phyloP scores from a whole-genome alignment of 2,329 filamentous ascomycete genomes.

The Diaporthe destruens region DNA sequence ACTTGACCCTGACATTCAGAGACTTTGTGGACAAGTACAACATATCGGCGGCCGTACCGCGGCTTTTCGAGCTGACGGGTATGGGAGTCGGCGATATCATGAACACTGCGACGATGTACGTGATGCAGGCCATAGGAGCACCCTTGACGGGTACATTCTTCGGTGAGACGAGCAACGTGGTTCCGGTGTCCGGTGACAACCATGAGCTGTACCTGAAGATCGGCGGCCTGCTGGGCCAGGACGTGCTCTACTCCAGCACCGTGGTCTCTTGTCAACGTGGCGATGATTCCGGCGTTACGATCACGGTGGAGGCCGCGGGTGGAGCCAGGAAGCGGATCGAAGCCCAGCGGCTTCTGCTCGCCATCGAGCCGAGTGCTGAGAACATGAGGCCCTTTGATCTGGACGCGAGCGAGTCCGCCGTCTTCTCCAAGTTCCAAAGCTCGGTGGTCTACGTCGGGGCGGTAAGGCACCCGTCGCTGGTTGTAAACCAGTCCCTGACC shows the following conservation, averaged over 20 bases:
- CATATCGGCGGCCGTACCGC: slow-evolving; percentile 11
- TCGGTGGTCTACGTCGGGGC: slow-evolving; percentile 51
- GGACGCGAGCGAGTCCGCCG: slow-evolving; percentile 46
- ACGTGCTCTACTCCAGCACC: slow-evolving; percentile 46
- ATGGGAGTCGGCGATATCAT: slow-evolving; percentile 7
- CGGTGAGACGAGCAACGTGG: slow-evolving; percentile 1
- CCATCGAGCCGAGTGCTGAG: slow-evolving; percentile 52
- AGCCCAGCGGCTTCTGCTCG: slow-evolving; percentile 53
- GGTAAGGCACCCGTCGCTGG: slow-evolving; percentile 40
- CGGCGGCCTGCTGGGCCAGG: slow-evolving; percentile 13
- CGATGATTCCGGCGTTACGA: slow-evolving; percentile 19
- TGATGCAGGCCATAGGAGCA: slow-evolving; percentile 7
- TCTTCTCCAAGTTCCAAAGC: slow-evolving; percentile 52
- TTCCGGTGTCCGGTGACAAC: slow-evolving; percentile 5
- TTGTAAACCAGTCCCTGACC: slow-evolving; percentile 44
- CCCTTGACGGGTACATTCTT: not conserved
- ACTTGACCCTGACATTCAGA: slow-evolving; percentile 6
- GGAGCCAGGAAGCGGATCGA: slow-evolving; percentile 44
- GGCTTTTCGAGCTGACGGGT: slow-evolving; percentile 13
- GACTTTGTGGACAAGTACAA: slow-evolving; percentile 11
- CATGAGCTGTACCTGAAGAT: slow-evolving; percentile 2
- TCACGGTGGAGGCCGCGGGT: slow-evolving; percentile 20
- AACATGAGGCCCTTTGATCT: slow-evolving; percentile 52
- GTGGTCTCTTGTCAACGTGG: slow-evolving; percentile 39
- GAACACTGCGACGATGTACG: slow-evolving; percentile 2